Evolutionary conservation across 2,329 filamentous ascomycete species (phyloP), one percentile per base, ranked within the genome.

Genomic region (Ambrosiella cleistominuta): DNA sequence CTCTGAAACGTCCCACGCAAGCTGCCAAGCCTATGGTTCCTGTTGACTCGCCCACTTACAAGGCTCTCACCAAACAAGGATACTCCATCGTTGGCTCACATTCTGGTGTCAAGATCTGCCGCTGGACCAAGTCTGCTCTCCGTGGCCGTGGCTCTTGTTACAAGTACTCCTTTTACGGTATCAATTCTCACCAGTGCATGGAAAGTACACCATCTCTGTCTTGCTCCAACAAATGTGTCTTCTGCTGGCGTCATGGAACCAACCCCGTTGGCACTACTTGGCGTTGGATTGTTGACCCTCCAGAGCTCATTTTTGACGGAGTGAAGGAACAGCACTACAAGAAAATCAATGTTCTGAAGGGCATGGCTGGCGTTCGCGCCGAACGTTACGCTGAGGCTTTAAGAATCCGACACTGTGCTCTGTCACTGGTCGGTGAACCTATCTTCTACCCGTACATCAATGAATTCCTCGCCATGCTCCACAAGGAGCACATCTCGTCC

Each of bases 381-480:
- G 91, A 97, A 70, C 80, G 93, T 2, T 97, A 95, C 66, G 82
- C 85, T 6, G 93, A 97, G 72, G 91, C 90, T 0, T 88, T 96
- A 84, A 79, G 82, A 47, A 95, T 98, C 65, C 80, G 88, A 0
- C 91, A 98, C 70, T 98, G 91, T 68, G 93, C 93, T 0, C 74
- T 98, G 9, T 88, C 83, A 63, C 76, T 98, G 8, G 93, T 98
- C 19, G 91, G 93, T 64, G 91, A 98, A 70, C 91, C 91, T n/a
- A 96, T 96, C 65, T 97, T 97, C 73, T 97, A 97, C 69, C 93
- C 93, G 8, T 83, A 95, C 66, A 97, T 97, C 75, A 96, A 98
- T 70, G 85, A 90, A 66, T 90, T 97, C 66, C 75, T 94, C 0
- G 77, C 73, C 9, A 80, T 97, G 75, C 76, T 98, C 63, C 91